Conservation (phyloP, 2,329 filamentous ascomycete species). For the Xylaria sp. region DNA sequence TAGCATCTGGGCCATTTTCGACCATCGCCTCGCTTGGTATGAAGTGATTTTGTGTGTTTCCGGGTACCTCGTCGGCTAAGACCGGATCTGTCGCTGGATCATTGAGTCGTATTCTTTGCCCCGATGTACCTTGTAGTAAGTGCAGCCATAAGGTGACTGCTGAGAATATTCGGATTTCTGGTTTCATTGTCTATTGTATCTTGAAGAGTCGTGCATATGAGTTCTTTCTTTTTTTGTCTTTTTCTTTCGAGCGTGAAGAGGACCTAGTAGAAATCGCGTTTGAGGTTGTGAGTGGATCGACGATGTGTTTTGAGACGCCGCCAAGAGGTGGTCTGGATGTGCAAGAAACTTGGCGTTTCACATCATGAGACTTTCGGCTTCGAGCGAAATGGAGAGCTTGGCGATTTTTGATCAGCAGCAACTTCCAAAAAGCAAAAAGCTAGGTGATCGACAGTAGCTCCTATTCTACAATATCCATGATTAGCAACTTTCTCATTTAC, state of each 20-base stretch:
- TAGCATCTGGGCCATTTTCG: slow-evolving; percentile 25
- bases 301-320: slow-evolving; percentile 39
- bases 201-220: slow-evolving; percentile 9
- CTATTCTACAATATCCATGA: no score
- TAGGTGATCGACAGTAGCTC: no score
- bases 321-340: slow-evolving; percentile 36
- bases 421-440: no score
- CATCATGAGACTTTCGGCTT: background rate
- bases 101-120: slow-evolving; percentile 38
- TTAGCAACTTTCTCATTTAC: no score
- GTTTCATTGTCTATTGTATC: slow-evolving; percentile 5
- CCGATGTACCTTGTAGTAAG: slow-evolving; percentile 14
- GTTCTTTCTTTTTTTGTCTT: background rate
- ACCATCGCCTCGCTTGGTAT: slow-evolving; percentile 41
- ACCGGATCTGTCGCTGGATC: slow-evolving; percentile 33
- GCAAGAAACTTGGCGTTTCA: slow-evolving; percentile 47
- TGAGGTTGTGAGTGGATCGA: slow-evolving; percentile 26
- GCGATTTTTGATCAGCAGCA: no score
- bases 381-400: no score
- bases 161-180: slow-evolving; percentile 25
- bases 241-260: background rate
- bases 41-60: slow-evolving; percentile 27
- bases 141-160: slow-evolving; percentile 24
- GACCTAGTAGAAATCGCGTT: background rate
- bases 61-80: slow-evolving; percentile 36